A percentile compares a stretch with the other conserved stretches of the same genome.
Conservation (phyloP, 2,329 filamentous ascomycete genomes). For the Alternaria rosae region DNA sequence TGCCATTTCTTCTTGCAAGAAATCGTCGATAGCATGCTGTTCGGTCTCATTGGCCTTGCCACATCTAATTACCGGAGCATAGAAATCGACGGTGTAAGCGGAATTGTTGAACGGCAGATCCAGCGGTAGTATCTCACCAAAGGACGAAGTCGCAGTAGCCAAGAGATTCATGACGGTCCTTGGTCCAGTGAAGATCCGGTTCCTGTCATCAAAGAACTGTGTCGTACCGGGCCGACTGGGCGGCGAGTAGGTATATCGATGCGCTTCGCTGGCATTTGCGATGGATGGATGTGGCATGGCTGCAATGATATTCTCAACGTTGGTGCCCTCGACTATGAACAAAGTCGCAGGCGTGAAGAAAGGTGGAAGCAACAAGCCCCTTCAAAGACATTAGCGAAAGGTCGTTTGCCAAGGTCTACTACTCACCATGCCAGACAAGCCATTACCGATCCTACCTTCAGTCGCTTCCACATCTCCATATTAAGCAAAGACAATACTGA, state of each 20-base stretch:
- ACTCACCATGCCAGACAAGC: constrained; percentile 1
- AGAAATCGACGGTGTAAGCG: background rate
- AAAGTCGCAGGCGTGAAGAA: constrained; percentile 1
- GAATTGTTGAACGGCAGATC: background rate
- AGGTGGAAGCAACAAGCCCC: background rate
- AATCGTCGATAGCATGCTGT: background rate
- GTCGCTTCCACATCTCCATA: background rate
- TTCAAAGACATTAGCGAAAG: background rate
- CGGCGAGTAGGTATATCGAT: background rate
- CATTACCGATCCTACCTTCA: background rate
- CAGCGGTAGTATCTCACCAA: background rate
- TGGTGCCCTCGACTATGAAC: background rate
- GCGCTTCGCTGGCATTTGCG: background rate
- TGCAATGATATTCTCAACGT: background rate
- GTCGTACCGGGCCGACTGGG: background rate
- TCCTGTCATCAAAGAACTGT: background rate
- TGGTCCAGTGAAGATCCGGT: background rate
- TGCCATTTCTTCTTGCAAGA: background rate
- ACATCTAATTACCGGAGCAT: background rate
- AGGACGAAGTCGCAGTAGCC: background rate
- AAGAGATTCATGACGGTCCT: background rate
- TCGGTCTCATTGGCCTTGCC: background rate
- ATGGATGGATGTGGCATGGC: background rate
- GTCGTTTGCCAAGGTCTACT: too few relatives aligned
- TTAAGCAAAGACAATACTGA: background rate